These are phyloP conservation scores for Saccharomycopsis babjevae DNA, from an alignment of 805 yeast genomes.

Conservation along the genomic window DNA sequence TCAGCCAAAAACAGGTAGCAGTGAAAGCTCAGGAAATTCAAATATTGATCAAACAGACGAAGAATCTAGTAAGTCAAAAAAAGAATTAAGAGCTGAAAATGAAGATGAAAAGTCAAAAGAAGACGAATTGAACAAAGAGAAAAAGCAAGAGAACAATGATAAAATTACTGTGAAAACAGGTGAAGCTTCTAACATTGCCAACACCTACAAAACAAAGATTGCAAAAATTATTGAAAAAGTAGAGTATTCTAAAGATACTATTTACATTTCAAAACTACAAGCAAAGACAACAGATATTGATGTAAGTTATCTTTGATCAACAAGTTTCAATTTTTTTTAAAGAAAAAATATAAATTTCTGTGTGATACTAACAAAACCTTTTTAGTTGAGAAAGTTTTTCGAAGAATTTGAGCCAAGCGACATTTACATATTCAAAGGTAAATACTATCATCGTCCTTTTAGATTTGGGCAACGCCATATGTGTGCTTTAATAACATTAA, in stretches of 20 bases:
- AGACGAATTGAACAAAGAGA: neutral
- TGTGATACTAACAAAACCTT: constrained; percentile 18
- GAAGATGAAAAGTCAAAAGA: neutral
- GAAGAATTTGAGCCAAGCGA: constrained; percentile 36
- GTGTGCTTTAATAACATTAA: constrained; percentile 43
- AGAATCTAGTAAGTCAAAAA: neutral
- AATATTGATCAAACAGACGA: neutral
- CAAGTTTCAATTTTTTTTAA: too few species aligned
- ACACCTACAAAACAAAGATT: neutral
- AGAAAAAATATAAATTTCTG: neutral
- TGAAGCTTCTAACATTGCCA: neutral
- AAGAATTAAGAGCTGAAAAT: neutral
- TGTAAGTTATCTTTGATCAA: neutral
- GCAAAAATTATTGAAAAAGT: neutral
- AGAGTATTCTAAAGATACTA: constrained; percentile 33
- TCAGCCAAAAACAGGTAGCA: neutral
- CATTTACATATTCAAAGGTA: constrained; percentile 37
- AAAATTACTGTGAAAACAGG: neutral
- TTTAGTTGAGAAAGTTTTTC: constrained; percentile 29
- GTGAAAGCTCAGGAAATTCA: neutral
- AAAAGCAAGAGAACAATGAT: neutral
- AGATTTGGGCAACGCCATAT: constrained; percentile 29
- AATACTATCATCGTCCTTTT: constrained; percentile 22
- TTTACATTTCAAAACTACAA: constrained; percentile 35
- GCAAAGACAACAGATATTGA: constrained; percentile 34